These are phyloP conservation scores for Microdochium paspali DNA, from an alignment of 2,329 filamentous ascomycete genomes.

Conservation along the genomic window DNA sequence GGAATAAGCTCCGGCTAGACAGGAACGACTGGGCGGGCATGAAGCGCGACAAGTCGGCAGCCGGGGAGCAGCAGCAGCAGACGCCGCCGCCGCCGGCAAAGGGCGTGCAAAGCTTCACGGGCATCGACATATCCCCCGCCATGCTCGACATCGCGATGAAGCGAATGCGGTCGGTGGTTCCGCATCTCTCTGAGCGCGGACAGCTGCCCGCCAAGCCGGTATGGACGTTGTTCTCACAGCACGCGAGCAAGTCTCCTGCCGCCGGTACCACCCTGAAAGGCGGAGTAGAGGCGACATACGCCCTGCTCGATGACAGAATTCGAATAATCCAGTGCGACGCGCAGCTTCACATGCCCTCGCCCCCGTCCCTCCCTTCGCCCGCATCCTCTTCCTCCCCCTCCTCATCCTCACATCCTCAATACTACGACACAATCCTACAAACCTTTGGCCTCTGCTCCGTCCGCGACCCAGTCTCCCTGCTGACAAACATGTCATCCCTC, in stretches of 20 bases:
- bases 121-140: constrained; percentile 49
- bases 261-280: constrained; percentile 3
- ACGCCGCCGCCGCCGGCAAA: constrained; percentile 6
- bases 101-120: constrained; percentile 46
- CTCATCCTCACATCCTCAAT: constrained; percentile 25
- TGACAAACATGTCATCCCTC: constrained; percentile 41
- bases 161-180: constrained; percentile 34
- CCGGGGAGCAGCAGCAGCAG: background rate
- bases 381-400: constrained; percentile 20
- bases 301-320: constrained; percentile 30
- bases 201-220: constrained; percentile 13
- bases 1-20: constrained; percentile 4
- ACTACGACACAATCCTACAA: constrained; percentile 55
- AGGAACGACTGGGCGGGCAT: background rate
- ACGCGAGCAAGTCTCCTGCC: constrained; percentile 9
- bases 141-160: constrained; percentile 50
- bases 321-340: constrained; percentile 41
- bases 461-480: constrained; percentile 41
- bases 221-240: constrained; percentile 14
- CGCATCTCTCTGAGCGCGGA: constrained; percentile 28
- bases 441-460: constrained; percentile 59
- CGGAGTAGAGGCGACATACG: constrained; percentile 8
- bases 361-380: constrained; percentile 4
- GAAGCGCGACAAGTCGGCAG: background rate
- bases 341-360: constrained; percentile 29